phyloP scores from a whole-genome alignment of 352 stramenopile genomes.

The Phytophthora tentaculata region DNA sequence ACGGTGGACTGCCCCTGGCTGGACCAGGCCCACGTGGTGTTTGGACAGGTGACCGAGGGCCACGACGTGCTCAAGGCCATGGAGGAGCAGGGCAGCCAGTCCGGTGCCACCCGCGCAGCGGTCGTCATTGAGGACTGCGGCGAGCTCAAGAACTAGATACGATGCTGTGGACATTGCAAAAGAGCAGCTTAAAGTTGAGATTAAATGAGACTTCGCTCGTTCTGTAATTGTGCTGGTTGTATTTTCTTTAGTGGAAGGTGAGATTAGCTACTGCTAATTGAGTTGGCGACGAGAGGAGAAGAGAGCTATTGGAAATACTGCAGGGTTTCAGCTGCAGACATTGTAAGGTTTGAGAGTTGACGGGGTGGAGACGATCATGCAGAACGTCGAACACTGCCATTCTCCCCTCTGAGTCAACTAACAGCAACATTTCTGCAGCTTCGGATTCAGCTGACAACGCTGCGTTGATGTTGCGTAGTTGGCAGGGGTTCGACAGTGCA shows the following conservation, averaged over 20 bases:
- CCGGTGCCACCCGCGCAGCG: constrained; percentile 77
- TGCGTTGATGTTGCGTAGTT: constrained; percentile 9
- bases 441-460: constrained; percentile 8
- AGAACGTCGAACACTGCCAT: constrained; percentile 40
- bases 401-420: constrained; percentile 28
- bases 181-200: constrained; percentile 2
- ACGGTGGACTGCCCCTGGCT: constrained; percentile 92
- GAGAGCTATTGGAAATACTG: constrained; percentile 2
- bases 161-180: neutral
- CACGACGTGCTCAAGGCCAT: constrained; percentile 97
- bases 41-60: constrained; percentile 94
- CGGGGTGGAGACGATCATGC: constrained; percentile 12
- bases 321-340: constrained; percentile 15
- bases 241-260: constrained; percentile 12
- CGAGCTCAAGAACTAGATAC: constrained; percentile 77
- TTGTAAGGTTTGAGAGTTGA: constrained; percentile 20
- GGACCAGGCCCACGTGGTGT: constrained; percentile 91
- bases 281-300: constrained; percentile 21
- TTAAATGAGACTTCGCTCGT: constrained; percentile 3
- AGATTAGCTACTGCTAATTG: constrained; percentile 25
- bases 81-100: constrained; percentile 93
- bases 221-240: neutral
- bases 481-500: neutral
- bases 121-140: constrained; percentile 98
- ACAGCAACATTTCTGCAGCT: constrained; percentile 22